Conservation (phyloP, 2,329 filamentous ascomycete species). For the Capronia americana region DNA sequence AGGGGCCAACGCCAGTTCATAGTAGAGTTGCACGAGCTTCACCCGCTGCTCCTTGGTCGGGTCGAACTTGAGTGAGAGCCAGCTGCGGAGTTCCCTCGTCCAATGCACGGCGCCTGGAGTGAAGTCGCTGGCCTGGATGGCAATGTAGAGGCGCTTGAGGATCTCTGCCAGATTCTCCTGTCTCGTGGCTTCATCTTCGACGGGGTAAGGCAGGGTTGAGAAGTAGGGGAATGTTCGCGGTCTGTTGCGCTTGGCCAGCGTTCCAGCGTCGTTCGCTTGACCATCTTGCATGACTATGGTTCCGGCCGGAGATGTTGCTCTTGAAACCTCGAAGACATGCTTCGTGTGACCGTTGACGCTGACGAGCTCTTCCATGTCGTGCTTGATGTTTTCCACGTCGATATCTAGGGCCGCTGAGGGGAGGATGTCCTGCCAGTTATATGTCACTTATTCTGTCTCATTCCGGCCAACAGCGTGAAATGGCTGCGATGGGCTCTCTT, state of each 20-base stretch:
- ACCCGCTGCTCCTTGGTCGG: constrained; percentile 83
- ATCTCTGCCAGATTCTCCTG: constrained; percentile 84
- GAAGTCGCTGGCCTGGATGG: constrained; percentile 91
- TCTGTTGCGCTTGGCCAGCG: constrained; percentile 70
- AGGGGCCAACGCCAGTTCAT: constrained; percentile 87
- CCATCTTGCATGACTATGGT: constrained; percentile 57
- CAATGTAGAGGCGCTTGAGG: constrained; percentile 89
- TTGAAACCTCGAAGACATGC: constrained; percentile 67
- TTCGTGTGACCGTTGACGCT: constrained; percentile 27
- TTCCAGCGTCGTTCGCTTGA: constrained; percentile 53
- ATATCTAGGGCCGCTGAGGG: background rate
- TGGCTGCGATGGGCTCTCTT: background rate
- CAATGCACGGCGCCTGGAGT: constrained; percentile 92
- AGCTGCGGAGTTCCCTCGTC: constrained; percentile 94
- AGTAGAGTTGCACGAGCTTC: constrained; percentile 88
- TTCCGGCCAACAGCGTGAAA: constrained; percentile 5
- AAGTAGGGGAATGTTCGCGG: constrained; percentile 94
- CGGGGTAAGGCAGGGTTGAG: constrained; percentile 83
- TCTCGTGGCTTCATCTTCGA: constrained; percentile 79
- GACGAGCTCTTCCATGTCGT: constrained; percentile 29
- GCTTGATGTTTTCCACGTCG: constrained; percentile 32
- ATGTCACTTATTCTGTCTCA: constrained; percentile 16
- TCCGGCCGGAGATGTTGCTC: constrained; percentile 81
- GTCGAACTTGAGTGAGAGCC: constrained; percentile 97
- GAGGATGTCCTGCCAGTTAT: constrained; percentile 11